Base-by-base conservation (phyloP, 805 yeast species). In the Yamadazyma takamatsuzukensis region DNA sequence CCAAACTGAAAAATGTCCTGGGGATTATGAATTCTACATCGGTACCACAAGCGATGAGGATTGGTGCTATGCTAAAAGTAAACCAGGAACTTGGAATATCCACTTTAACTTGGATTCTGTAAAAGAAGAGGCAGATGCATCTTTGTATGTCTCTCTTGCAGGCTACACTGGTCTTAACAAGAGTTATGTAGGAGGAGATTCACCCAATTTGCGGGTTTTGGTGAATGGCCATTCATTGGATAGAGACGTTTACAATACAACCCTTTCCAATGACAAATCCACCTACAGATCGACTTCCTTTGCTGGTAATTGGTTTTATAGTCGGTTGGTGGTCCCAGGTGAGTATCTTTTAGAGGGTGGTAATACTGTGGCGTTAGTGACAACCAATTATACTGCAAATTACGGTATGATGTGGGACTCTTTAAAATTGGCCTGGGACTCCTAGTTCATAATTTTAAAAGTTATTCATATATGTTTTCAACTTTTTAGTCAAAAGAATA, bases 341-440 rank as follows among this genome's bases (percentile, higher is more conserved):
- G 16, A 26, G 6, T 35, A 26, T 16, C 23, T 35, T 16, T 8
- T 23, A 28, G 19, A 35, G 25, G 39, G 39, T 10, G 18, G 15
- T 12, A 35, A 35, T 12, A 14, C 24, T 7, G 24, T 35, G 13
- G 25, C 19, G 12, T 19, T 35, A 5, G 15, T 27, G 12, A 35
- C 39, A 6, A 35, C 32, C 9, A 28, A 31, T 18, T 35, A 35
- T 17, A 32, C 30, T 12, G 15, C 32, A 6, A 35, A 35, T 18
- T 27, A 35, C 24, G 39, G 32, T 11, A 27, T 35, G 6, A 25
- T 35, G 34, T 35, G 39, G 39, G 39, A 35, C 19, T 35, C 39
- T 12, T 12, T 35, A 7, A 30, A 35, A 15, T 16, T 35, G 13
- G 39, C 22, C n/a, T 30, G 34, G 34, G 12, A n/a, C 13, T n/a